A percentile compares a stretch with the other conserved stretches of the same genome.
These are phyloP conservation scores for Bonnemaisonia californica DNA, from an alignment of 31 red algal species.

Conservation along the genomic window DNA sequence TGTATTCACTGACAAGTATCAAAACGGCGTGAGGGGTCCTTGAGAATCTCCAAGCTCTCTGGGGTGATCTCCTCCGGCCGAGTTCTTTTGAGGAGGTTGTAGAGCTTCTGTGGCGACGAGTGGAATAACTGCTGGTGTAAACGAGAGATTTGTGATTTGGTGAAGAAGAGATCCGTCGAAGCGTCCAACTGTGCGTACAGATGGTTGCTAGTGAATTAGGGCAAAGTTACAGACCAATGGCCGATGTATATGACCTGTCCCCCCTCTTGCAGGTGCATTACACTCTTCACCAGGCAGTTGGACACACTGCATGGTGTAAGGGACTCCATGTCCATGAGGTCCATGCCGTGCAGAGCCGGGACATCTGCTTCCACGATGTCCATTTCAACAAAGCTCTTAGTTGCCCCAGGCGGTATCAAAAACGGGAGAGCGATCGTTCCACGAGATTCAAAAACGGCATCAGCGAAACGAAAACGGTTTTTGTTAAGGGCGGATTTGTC, in stretches of 20 bases:
- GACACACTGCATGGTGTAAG: not conserved
- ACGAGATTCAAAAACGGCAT: too few relatives aligned
- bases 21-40: constrained; percentile 6
- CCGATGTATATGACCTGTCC: not conserved
- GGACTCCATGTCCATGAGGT: constrained; percentile 1
- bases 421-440: too few relatives aligned
- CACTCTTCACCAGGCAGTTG: not conserved
- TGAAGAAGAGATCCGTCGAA: not conserved
- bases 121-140: constrained; percentile 36
- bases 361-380: constrained; percentile 16
- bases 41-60: constrained; percentile 1
- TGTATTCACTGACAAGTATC: constrained; percentile 24
- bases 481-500: too few relatives aligned
- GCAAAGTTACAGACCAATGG: not conserved
- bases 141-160: not conserved
- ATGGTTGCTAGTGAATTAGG: not conserved
- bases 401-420: too few relatives aligned
- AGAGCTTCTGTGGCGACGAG: not conserved
- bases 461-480: too few relatives aligned
- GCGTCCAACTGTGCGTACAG: not conserved
- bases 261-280: not conserved
- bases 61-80: constrained; percentile 8
- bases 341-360: constrained; percentile 5
- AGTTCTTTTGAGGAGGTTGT: constrained; percentile 12
- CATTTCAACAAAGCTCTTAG: constrained; percentile 14